Percentiles rank a stretch among this genome's conserved stretches.
These are phyloP conservation scores for Rubus idaeus DNA, from an alignment of 306 rosid species.

Conservation along the genomic window DNA sequence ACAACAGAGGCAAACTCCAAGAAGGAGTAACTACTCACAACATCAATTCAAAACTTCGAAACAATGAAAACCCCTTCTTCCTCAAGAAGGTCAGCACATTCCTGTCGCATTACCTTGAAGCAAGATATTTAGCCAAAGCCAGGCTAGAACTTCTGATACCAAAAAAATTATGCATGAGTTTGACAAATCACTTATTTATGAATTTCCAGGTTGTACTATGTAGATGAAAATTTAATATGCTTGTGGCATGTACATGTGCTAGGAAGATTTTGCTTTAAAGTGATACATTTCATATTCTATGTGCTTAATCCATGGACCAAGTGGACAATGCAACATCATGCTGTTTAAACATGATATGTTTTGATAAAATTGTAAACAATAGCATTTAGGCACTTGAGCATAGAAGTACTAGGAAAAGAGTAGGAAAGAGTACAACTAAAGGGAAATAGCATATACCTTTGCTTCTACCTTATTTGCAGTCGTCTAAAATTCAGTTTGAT, in stretches of 20 bases:
- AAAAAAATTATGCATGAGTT: too few species aligned
- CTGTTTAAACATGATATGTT: too few species aligned
- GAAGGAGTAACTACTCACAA: neutral
- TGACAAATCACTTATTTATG: neutral
- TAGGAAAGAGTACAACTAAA: too few species aligned
- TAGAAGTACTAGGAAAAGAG: too few species aligned
- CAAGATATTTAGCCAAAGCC: neutral
- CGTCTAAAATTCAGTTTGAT: constrained; percentile 75
- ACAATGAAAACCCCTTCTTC: neutral
- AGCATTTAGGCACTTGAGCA: too few species aligned
- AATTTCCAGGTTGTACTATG: neutral
- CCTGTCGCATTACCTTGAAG: neutral
- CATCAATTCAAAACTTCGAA: neutral
- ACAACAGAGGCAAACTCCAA: constrained; percentile 67
- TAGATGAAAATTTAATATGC: neutral
- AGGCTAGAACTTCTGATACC: neutral
- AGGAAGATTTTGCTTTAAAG: neutral
- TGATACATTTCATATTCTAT: too few species aligned
- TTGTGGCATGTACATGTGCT: neutral
- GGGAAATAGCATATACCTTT: constrained; percentile 36
- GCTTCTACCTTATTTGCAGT: constrained; percentile 78
- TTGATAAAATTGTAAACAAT: too few species aligned
- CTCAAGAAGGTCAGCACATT: neutral
- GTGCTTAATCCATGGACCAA: too few species aligned
- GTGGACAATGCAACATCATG: too few species aligned